Evolutionary conservation across 2,329 filamentous ascomycete species (phyloP), one percentile per base, ranked within the genome.

Genomic region (Venturia effusa): DNA sequence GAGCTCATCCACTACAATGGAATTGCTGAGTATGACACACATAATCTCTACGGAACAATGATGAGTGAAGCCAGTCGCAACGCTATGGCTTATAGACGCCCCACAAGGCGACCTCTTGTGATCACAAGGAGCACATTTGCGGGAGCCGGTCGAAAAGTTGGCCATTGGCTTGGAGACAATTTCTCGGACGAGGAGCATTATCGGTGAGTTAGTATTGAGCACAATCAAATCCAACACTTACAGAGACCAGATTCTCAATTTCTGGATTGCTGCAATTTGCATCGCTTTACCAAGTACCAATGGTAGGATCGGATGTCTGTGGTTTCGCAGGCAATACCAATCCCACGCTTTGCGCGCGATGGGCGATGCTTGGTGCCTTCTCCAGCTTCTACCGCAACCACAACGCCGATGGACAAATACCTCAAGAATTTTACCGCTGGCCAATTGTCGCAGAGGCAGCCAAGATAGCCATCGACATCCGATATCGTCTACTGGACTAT

Each of bases 401-500:
- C 76, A 87, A 88, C 65, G 78, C 79, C 34, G 73, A 80, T 51
- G 72, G 74, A 39, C 73, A 74, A 3, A 78, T 82, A n/a, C 72
- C 74, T 3, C 89, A 92, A 70, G 89, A 92, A 71, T 88, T 89
- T 72, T 93, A 92, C 74, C 81, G 78, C 57, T 92, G 87, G 86
- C 75, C 79, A 0, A 74, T 78, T 1, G 87, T 89, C 5, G 79
- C 87, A 0, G 75, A 80, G 10, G 86, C 87, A 0, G 88, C 88
- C 0, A 82, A 81, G 64, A 86, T 84, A 65, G 87, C 85, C 22
- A 90, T 92, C 68, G 81, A 82, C 37, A 85, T 86, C 59, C 83
- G 89, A n/a, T 92, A 92, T 76, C 81, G 83, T 39, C 78, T 92
- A n/a, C 79, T 92, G 15, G 89, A 92, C 70, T 92, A 92, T 75